Percentiles rank a stretch among this genome's conserved stretches.
phyloP scores from a whole-genome alignment of 75 land plant species.

The Pinus tabuliformis region DNA sequence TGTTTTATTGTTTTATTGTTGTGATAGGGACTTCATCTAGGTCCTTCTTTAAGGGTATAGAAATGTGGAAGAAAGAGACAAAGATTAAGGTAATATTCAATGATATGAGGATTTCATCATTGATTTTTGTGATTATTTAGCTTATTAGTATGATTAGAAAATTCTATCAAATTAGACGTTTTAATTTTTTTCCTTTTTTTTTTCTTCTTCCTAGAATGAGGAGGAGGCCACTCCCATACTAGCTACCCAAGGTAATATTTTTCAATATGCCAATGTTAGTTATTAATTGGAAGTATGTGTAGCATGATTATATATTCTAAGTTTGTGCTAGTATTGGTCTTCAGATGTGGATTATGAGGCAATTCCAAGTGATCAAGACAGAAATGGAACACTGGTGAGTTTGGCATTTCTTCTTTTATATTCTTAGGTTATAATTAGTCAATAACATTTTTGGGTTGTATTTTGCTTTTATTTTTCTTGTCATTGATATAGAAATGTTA shows the following conservation, averaged over 20 bases:
- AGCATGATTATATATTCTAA: background rate
- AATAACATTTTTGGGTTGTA: background rate
- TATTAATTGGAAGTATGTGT: background rate
- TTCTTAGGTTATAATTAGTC: background rate
- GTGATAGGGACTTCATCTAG: slow-evolving; percentile 67
- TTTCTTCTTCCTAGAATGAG: background rate
- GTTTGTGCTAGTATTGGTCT: slow-evolving; percentile 19
- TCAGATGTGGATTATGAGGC: slow-evolving; percentile 41
- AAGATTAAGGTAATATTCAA: slow-evolving; percentile 29
- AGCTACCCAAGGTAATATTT: background rate
- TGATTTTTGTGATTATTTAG: no score
- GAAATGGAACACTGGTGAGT: slow-evolving; percentile 35
- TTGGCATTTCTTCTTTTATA: background rate
- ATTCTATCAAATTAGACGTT: no score
- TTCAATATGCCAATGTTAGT: background rate
- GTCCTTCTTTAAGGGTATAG: slow-evolving; percentile 54
- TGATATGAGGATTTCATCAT: no score
- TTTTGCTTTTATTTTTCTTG: background rate
- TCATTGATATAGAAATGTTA: background rate
- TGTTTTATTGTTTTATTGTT: background rate
- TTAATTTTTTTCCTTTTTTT: background rate
- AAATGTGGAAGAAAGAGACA: slow-evolving; percentile 75
- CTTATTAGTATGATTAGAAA: no score
- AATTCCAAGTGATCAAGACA: slow-evolving; percentile 34
- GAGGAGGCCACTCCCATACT: background rate